Conservation (phyloP, 73 alveolate genomes). For the Uronychia setigera region DNA sequence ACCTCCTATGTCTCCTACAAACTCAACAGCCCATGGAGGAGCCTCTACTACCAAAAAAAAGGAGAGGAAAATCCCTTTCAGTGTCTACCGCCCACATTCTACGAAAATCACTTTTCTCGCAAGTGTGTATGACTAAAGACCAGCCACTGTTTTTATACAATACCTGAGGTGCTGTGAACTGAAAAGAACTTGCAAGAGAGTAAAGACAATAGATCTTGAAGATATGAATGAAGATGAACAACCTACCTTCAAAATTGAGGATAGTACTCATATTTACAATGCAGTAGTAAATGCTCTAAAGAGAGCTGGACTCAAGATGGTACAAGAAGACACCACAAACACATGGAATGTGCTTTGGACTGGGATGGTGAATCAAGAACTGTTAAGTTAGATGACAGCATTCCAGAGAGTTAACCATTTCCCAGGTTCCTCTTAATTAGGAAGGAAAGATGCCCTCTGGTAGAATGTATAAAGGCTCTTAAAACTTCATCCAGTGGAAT, state of each 20-base stretch:
- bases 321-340: constrained; percentile 1
- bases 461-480: constrained; percentile 66
- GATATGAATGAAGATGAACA: not conserved
- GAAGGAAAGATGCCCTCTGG: constrained; percentile 83
- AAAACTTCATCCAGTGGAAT: constrained; percentile 67
- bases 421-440: constrained; percentile 83
- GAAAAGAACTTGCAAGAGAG: not conserved
- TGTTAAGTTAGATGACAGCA: constrained; percentile 15
- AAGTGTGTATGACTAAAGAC: not conserved
- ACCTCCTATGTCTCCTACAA: not conserved
- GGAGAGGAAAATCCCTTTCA: constrained; percentile 59
- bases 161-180: constrained; percentile 16
- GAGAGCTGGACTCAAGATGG: constrained; percentile 38
- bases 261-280: constrained; percentile 59
- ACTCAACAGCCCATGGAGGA: not conserved
- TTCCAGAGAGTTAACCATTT: constrained; percentile 69
- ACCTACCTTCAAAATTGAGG: constrained; percentile 38
- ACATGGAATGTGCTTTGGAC: constrained; percentile 75
- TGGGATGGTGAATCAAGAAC: constrained; percentile 64
- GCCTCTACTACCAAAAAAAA: constrained; percentile 18
- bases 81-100: constrained; percentile 46
- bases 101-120: constrained; percentile 1
- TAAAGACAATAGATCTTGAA: not conserved
- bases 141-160: constrained; percentile 1
- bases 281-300: constrained; percentile 62